Evolutionary conservation across 495 filamentous ascomycete species (phyloP).

Genomic region (Xylaria grammica): DNA sequence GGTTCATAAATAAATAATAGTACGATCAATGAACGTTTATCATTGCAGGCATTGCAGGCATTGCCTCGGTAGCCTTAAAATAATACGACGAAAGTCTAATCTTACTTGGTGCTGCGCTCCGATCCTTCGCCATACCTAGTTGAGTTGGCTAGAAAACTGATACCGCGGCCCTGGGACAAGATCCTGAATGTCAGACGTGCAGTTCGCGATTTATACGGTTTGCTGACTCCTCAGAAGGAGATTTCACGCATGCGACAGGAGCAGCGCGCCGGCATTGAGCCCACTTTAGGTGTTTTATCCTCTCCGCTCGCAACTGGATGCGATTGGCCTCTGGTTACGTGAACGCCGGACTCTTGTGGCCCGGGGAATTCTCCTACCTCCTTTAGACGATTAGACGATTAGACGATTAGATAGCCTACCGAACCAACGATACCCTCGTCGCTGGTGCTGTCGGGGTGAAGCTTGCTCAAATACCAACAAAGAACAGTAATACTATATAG

Average conservation of each 20-base stretch:
- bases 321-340: not conserved
- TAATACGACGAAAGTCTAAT: not conserved
- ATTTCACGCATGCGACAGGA: not conserved
- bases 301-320: not conserved
- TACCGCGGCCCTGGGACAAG: constrained; percentile 20
- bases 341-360: not conserved
- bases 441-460: not conserved
- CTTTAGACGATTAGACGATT: not conserved
- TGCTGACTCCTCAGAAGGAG: constrained; percentile 16
- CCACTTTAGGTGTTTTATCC: not conserved
- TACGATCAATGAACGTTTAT: not conserved
- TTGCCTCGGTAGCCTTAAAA: too few species aligned
- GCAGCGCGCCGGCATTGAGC: not conserved
- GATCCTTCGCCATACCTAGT: constrained; percentile 12
- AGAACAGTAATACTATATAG: constrained; percentile 1
- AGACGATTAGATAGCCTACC: too few species aligned
- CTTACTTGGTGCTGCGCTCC: not conserved
- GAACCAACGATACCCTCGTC: not conserved
- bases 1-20: too few species aligned
- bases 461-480: not conserved
- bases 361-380: not conserved
- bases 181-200: constrained; percentile 18
- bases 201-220: constrained; percentile 6
- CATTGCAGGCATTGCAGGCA: too few species aligned
- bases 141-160: constrained; percentile 6